phyloP scores from a whole-genome alignment of 2,329 filamentous ascomycete species.

The Chaetothyriales sp. region DNA sequence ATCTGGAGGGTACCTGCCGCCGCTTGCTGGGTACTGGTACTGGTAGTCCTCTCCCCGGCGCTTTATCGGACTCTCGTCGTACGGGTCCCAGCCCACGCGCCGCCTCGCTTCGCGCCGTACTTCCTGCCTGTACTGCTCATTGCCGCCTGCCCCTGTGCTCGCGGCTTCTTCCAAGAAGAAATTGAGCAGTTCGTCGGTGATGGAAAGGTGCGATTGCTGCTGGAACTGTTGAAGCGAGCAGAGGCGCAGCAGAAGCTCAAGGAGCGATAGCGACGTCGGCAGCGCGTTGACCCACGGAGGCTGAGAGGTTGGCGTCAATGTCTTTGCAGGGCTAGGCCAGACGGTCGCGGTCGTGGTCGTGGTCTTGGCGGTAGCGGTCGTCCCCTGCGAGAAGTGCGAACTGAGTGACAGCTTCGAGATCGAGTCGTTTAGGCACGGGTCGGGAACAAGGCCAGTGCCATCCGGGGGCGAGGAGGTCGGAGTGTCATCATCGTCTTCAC shows the following conservation, averaged over 20 bases:
- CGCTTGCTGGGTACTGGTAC: background rate
- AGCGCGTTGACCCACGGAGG: conserved; percentile 37
- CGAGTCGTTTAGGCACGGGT: conserved; percentile 28
- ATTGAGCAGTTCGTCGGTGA: conserved; percentile 74
- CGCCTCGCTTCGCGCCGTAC: conserved; percentile 47
- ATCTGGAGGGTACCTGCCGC: background rate
- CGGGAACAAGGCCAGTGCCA: conserved; percentile 10
- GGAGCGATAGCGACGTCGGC: conserved; percentile 59
- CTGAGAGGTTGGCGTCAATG: conserved; percentile 33
- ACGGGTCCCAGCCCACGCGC: conserved; percentile 57
- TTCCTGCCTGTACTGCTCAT: conserved; percentile 46
- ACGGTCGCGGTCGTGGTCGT: conserved; percentile 20
- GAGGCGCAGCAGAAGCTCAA: conserved; percentile 78
- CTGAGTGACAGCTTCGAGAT: conserved; percentile 31
- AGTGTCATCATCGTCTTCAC: conserved; percentile 25
- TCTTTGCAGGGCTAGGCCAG: conserved; percentile 3
- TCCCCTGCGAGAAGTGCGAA: conserved; percentile 23
- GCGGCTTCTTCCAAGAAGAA: conserved; percentile 67
- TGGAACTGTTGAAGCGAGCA: conserved; percentile 84
- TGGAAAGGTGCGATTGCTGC: conserved; percentile 75
- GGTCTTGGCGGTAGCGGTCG: conserved; percentile 2
- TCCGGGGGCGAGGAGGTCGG: conserved; percentile 10
- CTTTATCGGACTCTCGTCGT: conserved; percentile 58
- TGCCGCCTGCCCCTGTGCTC: conserved; percentile 51
- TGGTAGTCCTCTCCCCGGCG: conserved; percentile 51